Base-by-base conservation (phyloP, 2,329 filamentous ascomycete species). In the Aureobasidium pullulans region DNA sequence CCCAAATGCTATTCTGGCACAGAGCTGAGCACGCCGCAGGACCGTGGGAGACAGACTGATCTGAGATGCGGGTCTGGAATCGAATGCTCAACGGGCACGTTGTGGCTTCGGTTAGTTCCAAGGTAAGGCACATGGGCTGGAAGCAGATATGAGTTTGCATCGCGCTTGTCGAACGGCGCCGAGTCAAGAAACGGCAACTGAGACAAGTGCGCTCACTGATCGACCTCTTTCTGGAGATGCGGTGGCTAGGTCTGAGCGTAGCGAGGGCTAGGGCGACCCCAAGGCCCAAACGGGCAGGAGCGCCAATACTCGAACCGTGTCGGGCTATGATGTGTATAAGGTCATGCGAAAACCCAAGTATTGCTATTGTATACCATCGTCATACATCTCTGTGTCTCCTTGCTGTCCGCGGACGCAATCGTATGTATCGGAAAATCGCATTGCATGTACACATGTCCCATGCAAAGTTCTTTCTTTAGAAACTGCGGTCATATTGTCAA, bases 1-100 rank as follows among this genome's bases (percentile, higher is more conserved):
- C 32, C 42, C 43, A 57, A 57, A 57, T 57, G 54, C 43, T 57
- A 57, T 57, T 57, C 54, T 57, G 16, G 43, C 54, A 39, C 43
- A 6, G 34, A 57, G 43, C 43, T 43, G 54, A 43, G 6, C 32
- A 48, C 31, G 54, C 54, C 54, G 42, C 23, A 29, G 42, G 54
- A 48, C 54, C 54, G 43, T 48, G 34, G 43, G 43, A 47, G 34
- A 47, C 54, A 48, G 32, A 13, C 23, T 44, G 50, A 57, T 47
- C 53, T 47, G 36, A 57, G 42, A 47, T 57, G 54, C 54, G 43
- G 54, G 43, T 48, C 54, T 57, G 43, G 54, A 48, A 57, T 57
- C 54, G 34, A 37, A 15, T 13, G 34, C 43, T 57, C 54, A 57
- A 57, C 54, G 54, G 43, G 15, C 28, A 47, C 43, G 43, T 37